A percentile compares a stretch with the other conserved stretches of the same genome.
Conservation (phyloP, 352 stramenopile genomes). For the Thalassiosira ordinaria region DNA sequence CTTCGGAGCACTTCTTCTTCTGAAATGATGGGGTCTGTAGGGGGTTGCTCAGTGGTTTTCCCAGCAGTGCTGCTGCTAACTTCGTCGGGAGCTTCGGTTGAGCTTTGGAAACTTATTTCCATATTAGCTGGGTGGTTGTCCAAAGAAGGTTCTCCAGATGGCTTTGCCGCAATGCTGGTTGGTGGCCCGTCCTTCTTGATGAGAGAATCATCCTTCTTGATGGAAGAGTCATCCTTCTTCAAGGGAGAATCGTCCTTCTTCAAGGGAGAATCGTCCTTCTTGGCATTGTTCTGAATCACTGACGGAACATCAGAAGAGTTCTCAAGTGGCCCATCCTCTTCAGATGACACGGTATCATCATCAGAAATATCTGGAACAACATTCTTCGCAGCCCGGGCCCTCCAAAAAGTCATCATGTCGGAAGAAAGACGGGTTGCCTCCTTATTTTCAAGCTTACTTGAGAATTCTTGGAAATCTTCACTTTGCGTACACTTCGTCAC, state of each 20-base stretch:
- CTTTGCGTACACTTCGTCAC: constrained; percentile 82
- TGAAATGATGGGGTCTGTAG: constrained; percentile 21
- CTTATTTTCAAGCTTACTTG: constrained; percentile 78
- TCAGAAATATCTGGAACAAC: constrained; percentile 61
- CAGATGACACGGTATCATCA: constrained; percentile 40
- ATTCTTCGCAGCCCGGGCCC: constrained; percentile 55
- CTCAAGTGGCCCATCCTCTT: constrained; percentile 26
- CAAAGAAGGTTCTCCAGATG: constrained; percentile 23
- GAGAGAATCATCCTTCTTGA: no score
- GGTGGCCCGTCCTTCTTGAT: constrained; percentile 19
- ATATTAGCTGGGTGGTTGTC: constrained; percentile 29
- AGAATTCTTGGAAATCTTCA: constrained; percentile 78
- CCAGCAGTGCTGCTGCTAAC: constrained; percentile 28
- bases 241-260: constrained; percentile 14
- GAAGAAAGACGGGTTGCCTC: constrained; percentile 44
- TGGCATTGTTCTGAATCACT: constrained; percentile 22
- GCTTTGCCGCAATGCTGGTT: constrained; percentile 34
- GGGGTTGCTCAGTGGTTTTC: constrained; percentile 9
- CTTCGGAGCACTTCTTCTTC: constrained; percentile 55
- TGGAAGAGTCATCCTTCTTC: no score
- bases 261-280: constrained; percentile 21
- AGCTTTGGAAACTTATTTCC: constrained; percentile 51
- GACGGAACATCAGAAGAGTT: constrained; percentile 34
- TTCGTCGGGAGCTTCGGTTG: constrained; percentile 35
- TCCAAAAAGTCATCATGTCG: constrained; percentile 55